A percentile compares a stretch with the other conserved stretches of the same genome.
Conservation (phyloP, 2,329 filamentous ascomycete species). For the Orbilia oligospora region DNA sequence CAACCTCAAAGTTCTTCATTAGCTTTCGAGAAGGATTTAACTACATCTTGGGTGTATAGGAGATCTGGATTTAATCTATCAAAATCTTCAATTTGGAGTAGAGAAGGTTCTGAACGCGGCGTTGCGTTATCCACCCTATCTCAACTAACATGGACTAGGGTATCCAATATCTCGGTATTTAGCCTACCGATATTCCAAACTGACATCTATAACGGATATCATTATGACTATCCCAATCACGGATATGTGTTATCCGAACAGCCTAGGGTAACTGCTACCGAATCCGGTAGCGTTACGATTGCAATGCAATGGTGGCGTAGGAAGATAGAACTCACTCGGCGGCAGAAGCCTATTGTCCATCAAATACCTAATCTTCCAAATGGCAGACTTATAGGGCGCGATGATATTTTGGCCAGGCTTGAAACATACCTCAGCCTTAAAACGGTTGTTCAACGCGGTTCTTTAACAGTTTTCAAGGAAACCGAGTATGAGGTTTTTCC, state of each 20-base stretch:
- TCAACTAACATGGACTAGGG: background rate
- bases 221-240: background rate
- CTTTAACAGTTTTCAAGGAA: background rate
- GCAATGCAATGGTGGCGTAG: too few relatives aligned
- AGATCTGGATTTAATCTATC: conserved; percentile 1
- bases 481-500: background rate
- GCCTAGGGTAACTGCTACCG: background rate
- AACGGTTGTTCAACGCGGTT: too few relatives aligned
- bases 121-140: conserved; percentile 16
- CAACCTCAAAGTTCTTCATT: background rate
- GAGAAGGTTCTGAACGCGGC: conserved; percentile 11
- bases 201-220: conserved; percentile 31
- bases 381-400: background rate
- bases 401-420: background rate
- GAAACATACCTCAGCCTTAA: background rate
- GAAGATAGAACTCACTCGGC: too few relatives aligned
- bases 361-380: background rate
- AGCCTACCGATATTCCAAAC: conserved; percentile 6
- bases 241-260: background rate
- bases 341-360: too few relatives aligned
- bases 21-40: conserved; percentile 20
- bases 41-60: conserved; percentile 32
- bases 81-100: background rate
- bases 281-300: too few relatives aligned
- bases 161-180: conserved; percentile 42